Evolutionary conservation across 768 basidiomycete species (phyloP).

Genomic region (Tephrocybe rancida): DNA sequence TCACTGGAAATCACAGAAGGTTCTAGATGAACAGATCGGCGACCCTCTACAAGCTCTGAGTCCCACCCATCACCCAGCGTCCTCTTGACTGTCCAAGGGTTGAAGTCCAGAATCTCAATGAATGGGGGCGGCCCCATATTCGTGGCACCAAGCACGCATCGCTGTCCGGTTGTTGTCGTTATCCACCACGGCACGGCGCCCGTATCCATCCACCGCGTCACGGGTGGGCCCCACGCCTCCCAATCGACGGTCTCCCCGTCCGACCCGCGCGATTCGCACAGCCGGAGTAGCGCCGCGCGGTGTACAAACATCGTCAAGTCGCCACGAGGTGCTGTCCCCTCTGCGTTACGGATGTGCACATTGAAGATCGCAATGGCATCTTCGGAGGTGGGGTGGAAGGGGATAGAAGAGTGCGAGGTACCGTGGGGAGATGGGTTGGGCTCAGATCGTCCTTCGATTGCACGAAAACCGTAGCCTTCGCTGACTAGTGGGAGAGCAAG

Average conservation of each 20-base stretch:
- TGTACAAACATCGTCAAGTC: constrained; percentile 13
- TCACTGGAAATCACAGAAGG: not conserved
- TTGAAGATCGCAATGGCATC: constrained; percentile 15
- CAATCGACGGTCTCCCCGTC: constrained; percentile 2
- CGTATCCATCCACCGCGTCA: constrained; percentile 24
- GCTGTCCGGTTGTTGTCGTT: constrained; percentile 24
- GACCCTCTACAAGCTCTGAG: not conserved
- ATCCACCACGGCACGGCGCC: constrained; percentile 20
- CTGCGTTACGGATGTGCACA: constrained; percentile 3
- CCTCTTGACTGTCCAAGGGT: constrained; percentile 1
- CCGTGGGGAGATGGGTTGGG: constrained; percentile 10
- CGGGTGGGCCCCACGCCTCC: constrained; percentile 20
- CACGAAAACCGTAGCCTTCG: not conserved
- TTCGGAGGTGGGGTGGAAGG: constrained; percentile 6
- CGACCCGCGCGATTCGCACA: not conserved
- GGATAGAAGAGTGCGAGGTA: not conserved
- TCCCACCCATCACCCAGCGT: not conserved
- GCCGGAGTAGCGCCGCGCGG: constrained; percentile 10
- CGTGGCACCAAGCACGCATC: constrained; percentile 16
- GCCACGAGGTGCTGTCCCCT: not conserved
- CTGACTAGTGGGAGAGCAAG: constrained; percentile 4
- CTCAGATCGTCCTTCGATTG: constrained; percentile 11
- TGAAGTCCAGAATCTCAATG: constrained; percentile 7
- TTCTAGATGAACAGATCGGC: not conserved
- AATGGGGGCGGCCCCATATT: not conserved